Evolutionary conservation across 2,329 filamentous ascomycete genomes (phyloP), one percentile per base, ranked within the genome.

Genomic region (Aspergillus uvarum): DNA sequence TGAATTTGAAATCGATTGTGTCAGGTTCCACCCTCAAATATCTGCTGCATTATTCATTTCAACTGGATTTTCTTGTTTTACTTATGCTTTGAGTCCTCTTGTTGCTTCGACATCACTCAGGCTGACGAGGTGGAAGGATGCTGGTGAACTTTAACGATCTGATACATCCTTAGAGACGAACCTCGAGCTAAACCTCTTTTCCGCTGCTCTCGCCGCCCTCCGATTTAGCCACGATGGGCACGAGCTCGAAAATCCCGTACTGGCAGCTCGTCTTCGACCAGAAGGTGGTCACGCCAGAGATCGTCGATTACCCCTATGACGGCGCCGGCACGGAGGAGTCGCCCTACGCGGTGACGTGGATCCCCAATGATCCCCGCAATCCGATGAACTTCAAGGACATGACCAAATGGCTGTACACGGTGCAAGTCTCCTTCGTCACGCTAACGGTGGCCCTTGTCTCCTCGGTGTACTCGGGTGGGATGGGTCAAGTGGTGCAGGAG

Each of bases 341-440:
- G 59, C 79, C 79, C 0, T 80, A 74, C 63, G 68, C 74, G n/a
- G 74, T 81, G n/a, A 70, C 75, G 54, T 81, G 74, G 70, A 74
- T 80, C 49, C 73, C 76, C 10, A 67, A 76, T 53, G 79, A 81
- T 57, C 74, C 75, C 12, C 71, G 77, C 42, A 77, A 81, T 54
- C 78, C 79, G 3, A 72, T 79, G 67, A 66, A 67, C 14, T 76
- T 75, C 31, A 56, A 68, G 4, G 50, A 51, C 4, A 38, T 60
- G 26, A 73, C 67, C 65, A 81, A 80, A 70, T 79, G 78, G 76
- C 63, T 65, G 1, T 72, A 79, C 35, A 79, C 77, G 0, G 47
- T 74, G 47, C 51, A 76, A 3, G 74, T 75, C 3, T 74, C 76
- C 11, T 61, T 77, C 44, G 71, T 76, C 16, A 78, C 78, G 0